Percentiles rank a stretch among this genome's conserved stretches.
These are phyloP conservation scores for Chaetomium globosum DNA, from an alignment of 2,329 filamentous ascomycete genomes.

Conservation along the genomic window DNA sequence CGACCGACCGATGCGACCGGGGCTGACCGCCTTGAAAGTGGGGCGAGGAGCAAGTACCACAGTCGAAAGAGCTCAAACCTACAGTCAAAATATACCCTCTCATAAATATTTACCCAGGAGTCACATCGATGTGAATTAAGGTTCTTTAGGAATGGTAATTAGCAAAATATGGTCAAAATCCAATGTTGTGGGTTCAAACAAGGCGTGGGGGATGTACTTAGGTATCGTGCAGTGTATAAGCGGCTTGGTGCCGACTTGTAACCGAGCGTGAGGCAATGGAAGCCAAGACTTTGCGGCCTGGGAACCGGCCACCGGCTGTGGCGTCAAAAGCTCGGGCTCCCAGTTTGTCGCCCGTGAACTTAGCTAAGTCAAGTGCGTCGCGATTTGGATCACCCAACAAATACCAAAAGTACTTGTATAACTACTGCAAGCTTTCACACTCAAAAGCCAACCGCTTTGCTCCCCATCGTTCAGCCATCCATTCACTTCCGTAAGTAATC, in stretches of 20 bases:
- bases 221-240: no score
- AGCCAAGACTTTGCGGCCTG: background rate
- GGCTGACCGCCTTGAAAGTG: no score
- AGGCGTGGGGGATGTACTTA: background rate
- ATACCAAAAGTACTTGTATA: background rate
- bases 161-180: background rate
- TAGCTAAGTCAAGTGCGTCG: conserved; percentile 1
- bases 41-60: no score
- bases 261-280: background rate
- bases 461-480: background rate
- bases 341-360: background rate
- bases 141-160: background rate
- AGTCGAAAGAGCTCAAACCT: no score
- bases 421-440: background rate
- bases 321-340: conserved; percentile 8
- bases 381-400: background rate
- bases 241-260: conserved; percentile 6
- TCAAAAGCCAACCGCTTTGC: no score
- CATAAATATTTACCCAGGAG: background rate
- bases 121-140: background rate
- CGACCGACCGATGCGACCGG: no score
- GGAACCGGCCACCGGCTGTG: background rate
- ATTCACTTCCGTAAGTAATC: background rate
- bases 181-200: background rate
- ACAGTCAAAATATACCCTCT: no score